Evolutionary conservation across 2,329 filamentous ascomycete species (phyloP).

Genomic region (Hypoxylon sp.): DNA sequence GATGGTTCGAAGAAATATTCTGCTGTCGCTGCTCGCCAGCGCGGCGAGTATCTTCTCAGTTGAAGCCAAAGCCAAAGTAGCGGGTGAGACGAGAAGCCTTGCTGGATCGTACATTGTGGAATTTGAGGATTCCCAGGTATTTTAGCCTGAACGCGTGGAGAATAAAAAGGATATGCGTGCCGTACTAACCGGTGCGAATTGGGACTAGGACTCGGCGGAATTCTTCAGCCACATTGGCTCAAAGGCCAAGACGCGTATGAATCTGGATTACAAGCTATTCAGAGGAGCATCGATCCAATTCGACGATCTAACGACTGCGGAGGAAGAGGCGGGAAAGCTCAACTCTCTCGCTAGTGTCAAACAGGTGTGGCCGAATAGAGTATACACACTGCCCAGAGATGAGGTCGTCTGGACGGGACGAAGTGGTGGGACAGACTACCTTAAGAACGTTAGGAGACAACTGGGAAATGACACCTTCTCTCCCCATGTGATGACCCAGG

Average conservation of each 20-base stretch:
- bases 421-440: constrained; percentile 47
- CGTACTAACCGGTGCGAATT: constrained; percentile 24
- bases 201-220: constrained; percentile 58
- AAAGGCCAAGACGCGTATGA: constrained; percentile 63
- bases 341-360: constrained; percentile 62
- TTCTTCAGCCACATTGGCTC: constrained; percentile 58
- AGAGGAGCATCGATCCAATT: constrained; percentile 69
- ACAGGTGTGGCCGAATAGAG: constrained; percentile 64
- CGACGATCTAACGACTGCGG: constrained; percentile 62
- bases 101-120: constrained; percentile 68
- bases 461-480: constrained; percentile 59
- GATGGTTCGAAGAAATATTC: constrained; percentile 51
- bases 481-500: constrained; percentile 70
- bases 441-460: constrained; percentile 54
- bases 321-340: constrained; percentile 60
- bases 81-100: constrained; percentile 52
- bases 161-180: background rate
- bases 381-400: constrained; percentile 62
- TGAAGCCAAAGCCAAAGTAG: constrained; percentile 47
- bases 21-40: constrained; percentile 51
- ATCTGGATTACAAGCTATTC: constrained; percentile 67
- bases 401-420: constrained; percentile 62
- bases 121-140: constrained; percentile 65
- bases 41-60: constrained; percentile 45
- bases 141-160: constrained; percentile 41